A percentile compares a stretch with the other conserved stretches of the same genome.
phyloP scores from a whole-genome alignment of 75 land plant genomes.

The Azolla pinnata region DNA sequence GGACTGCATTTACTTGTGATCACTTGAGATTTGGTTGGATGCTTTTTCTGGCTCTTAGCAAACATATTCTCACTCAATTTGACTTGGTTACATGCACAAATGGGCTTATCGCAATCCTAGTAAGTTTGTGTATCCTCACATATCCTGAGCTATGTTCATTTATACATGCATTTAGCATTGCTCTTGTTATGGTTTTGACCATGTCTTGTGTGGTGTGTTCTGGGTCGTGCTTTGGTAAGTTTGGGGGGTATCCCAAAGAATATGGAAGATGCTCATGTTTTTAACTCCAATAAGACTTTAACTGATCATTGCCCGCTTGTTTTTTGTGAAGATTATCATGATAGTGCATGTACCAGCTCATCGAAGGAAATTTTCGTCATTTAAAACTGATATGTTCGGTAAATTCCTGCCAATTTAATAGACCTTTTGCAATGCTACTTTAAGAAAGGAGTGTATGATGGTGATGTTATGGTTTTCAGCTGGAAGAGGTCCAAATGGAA shows the following conservation, averaged over 20 bases:
- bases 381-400: constrained; percentile 52
- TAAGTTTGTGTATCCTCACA: constrained; percentile 24
- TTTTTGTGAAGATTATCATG: constrained; percentile 47
- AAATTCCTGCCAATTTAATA: constrained; percentile 5
- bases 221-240: neutral
- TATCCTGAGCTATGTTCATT: neutral
- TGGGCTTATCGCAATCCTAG: constrained; percentile 75
- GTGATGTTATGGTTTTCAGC: constrained; percentile 7
- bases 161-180: neutral
- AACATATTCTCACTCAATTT: constrained; percentile 66
- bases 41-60: constrained; percentile 71
- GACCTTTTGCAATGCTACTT: neutral
- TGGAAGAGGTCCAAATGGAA: constrained; percentile 19
- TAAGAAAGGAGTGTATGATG: neutral
- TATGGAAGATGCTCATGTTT: neutral
- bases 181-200: neutral
- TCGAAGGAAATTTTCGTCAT: constrained; percentile 45
- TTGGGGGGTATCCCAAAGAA: neutral
- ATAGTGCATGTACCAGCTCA: constrained; percentile 67
- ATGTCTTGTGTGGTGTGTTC: neutral
- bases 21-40: constrained; percentile 76
- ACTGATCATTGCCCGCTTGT: neutral
- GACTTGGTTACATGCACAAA: constrained; percentile 88
- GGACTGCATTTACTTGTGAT: constrained; percentile 4
- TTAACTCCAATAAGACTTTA: neutral